These are phyloP conservation scores for Aplosporella prunicola DNA, from an alignment of 2,329 filamentous ascomycete genomes.

Conservation along the genomic window DNA sequence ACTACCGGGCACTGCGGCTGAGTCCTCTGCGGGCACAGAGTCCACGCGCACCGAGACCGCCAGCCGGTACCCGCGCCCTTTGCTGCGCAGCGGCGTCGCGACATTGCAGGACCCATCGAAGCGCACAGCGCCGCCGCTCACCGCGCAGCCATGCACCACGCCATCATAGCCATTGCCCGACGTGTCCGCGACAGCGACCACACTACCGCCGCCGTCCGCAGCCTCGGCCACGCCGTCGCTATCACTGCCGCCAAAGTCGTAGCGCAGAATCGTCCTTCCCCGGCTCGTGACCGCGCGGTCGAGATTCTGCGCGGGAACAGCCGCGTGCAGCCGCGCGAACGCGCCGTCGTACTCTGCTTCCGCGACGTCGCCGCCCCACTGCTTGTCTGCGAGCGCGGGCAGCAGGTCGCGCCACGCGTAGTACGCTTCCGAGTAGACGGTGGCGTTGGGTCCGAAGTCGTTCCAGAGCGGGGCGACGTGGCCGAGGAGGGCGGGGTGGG, in stretches of 20 bases:
- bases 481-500: conserved; percentile 36
- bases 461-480: conserved; percentile 32
- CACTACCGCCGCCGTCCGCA: no score
- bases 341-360: conserved; percentile 1
- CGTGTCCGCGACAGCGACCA: conserved; percentile 22
- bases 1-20: conserved; percentile 18
- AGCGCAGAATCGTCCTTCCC: conserved; percentile 24
- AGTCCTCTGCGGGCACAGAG: conserved; percentile 19
- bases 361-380: conserved; percentile 33
- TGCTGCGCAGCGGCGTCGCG: conserved; percentile 41
- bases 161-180: conserved; percentile 36
- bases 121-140: conserved; percentile 12
- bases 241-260: conserved; percentile 21
- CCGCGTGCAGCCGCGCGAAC: conserved; percentile 18
- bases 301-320: conserved; percentile 39
- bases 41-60: conserved; percentile 34
- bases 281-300: conserved; percentile 21
- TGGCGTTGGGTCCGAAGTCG: conserved; percentile 41
- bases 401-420: conserved; percentile 39
- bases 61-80: conserved; percentile 49
- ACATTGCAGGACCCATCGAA: conserved; percentile 34
- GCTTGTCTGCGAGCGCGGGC: conserved; percentile 33
- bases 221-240: no score
- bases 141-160: conserved; percentile 13
- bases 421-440: conserved; percentile 40